Percentiles rank a stretch among this genome's conserved stretches.
Conservation (phyloP, 345 rosid genomes). For the Camelina hispida region DNA sequence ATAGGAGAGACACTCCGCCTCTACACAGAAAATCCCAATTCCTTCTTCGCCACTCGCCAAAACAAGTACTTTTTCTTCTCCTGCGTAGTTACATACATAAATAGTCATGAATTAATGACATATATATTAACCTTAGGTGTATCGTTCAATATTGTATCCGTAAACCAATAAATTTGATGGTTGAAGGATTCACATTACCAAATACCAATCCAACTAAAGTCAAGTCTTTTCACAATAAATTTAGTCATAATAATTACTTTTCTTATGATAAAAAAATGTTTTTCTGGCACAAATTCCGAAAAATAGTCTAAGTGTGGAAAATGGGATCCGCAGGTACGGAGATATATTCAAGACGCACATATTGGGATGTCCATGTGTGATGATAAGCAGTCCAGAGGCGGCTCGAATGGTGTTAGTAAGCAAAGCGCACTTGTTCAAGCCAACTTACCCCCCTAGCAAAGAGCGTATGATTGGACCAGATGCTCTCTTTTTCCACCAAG, state of each 20-base stretch:
- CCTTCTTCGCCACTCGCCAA: slow-evolving; percentile 77
- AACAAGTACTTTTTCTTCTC: slow-evolving; percentile 56
- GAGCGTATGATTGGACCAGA: slow-evolving; percentile 88
- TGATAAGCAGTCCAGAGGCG: slow-evolving; percentile 92
- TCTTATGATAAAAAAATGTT: neutral
- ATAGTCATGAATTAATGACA: neutral
- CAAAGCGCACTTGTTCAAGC: slow-evolving; percentile 77
- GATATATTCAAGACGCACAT: slow-evolving; percentile 89
- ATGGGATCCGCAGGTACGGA: slow-evolving; percentile 59
- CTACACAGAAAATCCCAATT: slow-evolving; percentile 79
- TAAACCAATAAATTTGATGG: neutral
- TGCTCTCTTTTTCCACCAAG: slow-evolving; percentile 89
- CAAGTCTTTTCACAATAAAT: neutral
- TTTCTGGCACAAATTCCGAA: neutral
- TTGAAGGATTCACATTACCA: neutral
- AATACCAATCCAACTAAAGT: neutral
- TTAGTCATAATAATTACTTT: neutral
- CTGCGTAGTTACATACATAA: neutral
- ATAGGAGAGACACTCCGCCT: slow-evolving; percentile 89
- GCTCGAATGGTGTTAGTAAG: slow-evolving; percentile 72
- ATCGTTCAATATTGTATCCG: neutral
- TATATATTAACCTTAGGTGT: neutral
- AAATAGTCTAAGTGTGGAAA: neutral
- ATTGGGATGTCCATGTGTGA: slow-evolving; percentile 96
- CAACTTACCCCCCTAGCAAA: slow-evolving; percentile 90